Evolutionary conservation across 352 stramenopile species (phyloP).

Genomic region (Globisporangium irregulare): DNA sequence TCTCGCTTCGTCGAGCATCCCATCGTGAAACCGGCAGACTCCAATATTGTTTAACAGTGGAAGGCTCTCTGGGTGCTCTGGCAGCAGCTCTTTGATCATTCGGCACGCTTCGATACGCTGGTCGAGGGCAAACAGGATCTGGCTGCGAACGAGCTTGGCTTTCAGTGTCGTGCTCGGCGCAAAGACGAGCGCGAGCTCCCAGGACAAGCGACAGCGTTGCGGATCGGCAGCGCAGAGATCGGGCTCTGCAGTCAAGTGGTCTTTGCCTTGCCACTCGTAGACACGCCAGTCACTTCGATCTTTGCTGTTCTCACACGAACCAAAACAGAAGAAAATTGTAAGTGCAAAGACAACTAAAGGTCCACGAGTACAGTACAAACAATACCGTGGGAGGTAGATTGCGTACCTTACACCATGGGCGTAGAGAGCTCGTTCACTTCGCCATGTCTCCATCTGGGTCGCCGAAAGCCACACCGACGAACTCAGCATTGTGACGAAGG

Average conservation of each 20-base stretch:
- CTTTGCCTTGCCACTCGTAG: slow-evolving; percentile 27
- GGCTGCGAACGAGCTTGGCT: slow-evolving; percentile 25
- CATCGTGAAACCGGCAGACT: slow-evolving; percentile 23
- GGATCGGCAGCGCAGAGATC: slow-evolving; percentile 12
- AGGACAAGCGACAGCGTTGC: slow-evolving; percentile 19
- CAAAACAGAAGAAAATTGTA: not conserved
- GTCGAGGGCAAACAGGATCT: slow-evolving; percentile 18
- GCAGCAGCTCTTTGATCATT: not conserved
- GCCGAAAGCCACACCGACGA: slow-evolving; percentile 25
- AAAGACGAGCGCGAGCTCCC: slow-evolving; percentile 25
- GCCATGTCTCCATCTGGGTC: slow-evolving; percentile 29
- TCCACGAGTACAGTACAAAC: not conserved
- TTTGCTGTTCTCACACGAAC: slow-evolving; percentile 19
- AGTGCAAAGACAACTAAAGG: not conserved
- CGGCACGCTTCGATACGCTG: not conserved
- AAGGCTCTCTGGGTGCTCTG: slow-evolving; percentile 11
- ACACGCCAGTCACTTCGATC: slow-evolving; percentile 57
- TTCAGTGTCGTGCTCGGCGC: slow-evolving; percentile 28
- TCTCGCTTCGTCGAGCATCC: slow-evolving; percentile 15
- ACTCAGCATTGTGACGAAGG: slow-evolving; percentile 1
- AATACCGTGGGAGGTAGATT: slow-evolving; percentile 1
- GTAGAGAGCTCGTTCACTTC: slow-evolving; percentile 35
- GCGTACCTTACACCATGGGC: slow-evolving; percentile 23
- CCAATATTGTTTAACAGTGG: slow-evolving; percentile 31
- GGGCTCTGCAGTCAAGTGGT: not conserved